These are phyloP conservation scores for Penicillium antarcticum DNA, from an alignment of 495 filamentous ascomycete species.

Conservation along the genomic window DNA sequence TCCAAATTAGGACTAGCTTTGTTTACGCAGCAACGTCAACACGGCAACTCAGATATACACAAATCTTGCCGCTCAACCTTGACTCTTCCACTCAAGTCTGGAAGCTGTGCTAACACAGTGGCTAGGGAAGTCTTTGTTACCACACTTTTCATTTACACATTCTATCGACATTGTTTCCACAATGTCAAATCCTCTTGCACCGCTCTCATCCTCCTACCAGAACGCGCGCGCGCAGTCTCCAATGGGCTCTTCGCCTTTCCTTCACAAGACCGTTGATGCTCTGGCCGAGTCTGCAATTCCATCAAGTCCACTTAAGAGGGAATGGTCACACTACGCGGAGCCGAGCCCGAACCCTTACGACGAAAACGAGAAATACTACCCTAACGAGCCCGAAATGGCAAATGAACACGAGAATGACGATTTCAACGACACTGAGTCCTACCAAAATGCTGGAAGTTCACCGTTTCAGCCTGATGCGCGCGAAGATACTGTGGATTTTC, in stretches of 20 bases:
- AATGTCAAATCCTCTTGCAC: conserved; percentile 47
- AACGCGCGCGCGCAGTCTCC: conserved; percentile 40
- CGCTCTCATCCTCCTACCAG: conserved; percentile 40
- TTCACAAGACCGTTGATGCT: conserved; percentile 25
- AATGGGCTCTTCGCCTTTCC: conserved; percentile 24
- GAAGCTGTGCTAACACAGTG: background rate
- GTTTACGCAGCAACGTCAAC: conserved; percentile 43
- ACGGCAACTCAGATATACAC: conserved; percentile 24
- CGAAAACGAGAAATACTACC: conserved; percentile 11
- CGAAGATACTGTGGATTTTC: conserved; percentile 40
- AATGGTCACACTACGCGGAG: conserved; percentile 11
- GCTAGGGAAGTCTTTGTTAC: background rate
- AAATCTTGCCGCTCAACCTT: conserved; percentile 1
- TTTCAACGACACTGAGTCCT: conserved; percentile 17
- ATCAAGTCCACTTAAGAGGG: conserved; percentile 35
- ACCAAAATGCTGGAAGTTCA: conserved; percentile 29
- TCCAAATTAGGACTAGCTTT: conserved; percentile 33
- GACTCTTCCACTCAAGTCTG: background rate
- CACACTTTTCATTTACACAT: background rate
- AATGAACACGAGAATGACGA: conserved; percentile 19
- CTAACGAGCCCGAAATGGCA: conserved; percentile 8
- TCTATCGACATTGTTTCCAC: background rate
- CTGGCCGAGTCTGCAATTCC: conserved; percentile 28
- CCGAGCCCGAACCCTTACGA: conserved; percentile 8
- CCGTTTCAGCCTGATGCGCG: conserved; percentile 36